Percentiles rank a stretch among this genome's conserved stretches.
Evolutionary conservation across 164 flowering plant species (phyloP).

Genomic region (Hamamelis virginiana): DNA sequence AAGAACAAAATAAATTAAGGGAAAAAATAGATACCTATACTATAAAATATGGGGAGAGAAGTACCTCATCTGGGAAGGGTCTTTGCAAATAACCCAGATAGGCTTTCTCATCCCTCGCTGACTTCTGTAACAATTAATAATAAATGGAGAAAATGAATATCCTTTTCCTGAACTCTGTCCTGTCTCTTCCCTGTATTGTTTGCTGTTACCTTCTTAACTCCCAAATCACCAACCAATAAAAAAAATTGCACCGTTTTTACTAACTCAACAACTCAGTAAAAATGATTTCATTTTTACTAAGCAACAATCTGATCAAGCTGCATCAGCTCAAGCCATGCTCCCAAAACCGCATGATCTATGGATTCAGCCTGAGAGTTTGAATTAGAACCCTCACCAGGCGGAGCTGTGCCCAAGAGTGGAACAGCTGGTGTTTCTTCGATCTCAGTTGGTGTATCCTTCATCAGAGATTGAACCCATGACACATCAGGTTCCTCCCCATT

Average conservation of each 20-base stretch:
- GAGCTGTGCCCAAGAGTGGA: slow-evolving; percentile 8
- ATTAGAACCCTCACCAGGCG: slow-evolving; percentile 24
- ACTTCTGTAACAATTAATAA: slow-evolving; percentile 10
- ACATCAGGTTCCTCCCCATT: slow-evolving; percentile 39
- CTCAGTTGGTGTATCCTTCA: slow-evolving; percentile 38
- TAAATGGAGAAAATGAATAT: slow-evolving; percentile 13
- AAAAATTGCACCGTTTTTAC: slow-evolving; percentile 3
- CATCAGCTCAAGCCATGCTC: slow-evolving; percentile 46
- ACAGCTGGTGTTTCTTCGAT: slow-evolving; percentile 16
- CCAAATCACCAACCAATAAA: background rate
- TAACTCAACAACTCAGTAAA: background rate
- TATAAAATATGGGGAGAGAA: background rate
- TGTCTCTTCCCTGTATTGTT: background rate
- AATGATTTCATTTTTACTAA: slow-evolving; percentile 20
- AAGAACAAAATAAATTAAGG: background rate
- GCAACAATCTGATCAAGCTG: slow-evolving; percentile 44
- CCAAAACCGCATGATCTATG: slow-evolving; percentile 32
- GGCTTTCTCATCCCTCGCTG: slow-evolving; percentile 1
- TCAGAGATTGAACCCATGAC: slow-evolving; percentile 42
- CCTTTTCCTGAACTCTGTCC: background rate
- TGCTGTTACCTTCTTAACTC: background rate
- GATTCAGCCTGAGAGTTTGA: slow-evolving; percentile 25
- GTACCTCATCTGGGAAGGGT: slow-evolving; percentile 1
- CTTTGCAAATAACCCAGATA: slow-evolving; percentile 8
- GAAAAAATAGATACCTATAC: slow-evolving; percentile 1